A percentile compares a stretch with the other conserved stretches of the same genome.
phyloP scores from a whole-genome alignment of 352 stramenopile species.

The Phytophthora capsici region DNA sequence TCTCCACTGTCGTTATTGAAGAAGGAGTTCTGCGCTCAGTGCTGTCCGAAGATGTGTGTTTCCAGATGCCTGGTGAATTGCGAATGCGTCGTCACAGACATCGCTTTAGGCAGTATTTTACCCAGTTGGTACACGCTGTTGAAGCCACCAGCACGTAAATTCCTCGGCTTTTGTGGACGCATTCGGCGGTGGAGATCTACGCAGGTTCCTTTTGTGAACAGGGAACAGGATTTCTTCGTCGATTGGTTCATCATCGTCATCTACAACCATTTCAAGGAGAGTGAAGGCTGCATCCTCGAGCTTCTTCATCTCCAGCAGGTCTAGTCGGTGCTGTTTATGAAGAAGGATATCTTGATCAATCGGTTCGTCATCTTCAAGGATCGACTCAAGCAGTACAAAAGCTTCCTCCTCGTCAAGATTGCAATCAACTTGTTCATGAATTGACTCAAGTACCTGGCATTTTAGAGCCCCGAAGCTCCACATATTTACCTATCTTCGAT shows the following conservation, averaged over 20 bases:
- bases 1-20: constrained; percentile 34
- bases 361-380: constrained; percentile 7
- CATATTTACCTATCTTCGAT: background rate
- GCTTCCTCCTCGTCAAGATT: constrained; percentile 3
- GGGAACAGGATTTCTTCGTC: background rate
- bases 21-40: constrained; percentile 37
- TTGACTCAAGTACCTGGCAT: background rate
- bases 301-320: background rate
- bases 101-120: constrained; percentile 66
- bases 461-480: background rate
- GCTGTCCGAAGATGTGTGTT: constrained; percentile 38
- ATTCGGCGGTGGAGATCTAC: background rate
- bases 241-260: background rate
- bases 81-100: constrained; percentile 49
- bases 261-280: constrained; percentile 1
- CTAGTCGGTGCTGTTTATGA: background rate
- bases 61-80: constrained; percentile 46
- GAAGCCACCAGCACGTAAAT: constrained; percentile 1
- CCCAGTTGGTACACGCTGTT: constrained; percentile 23
- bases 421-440: background rate
- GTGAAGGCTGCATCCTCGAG: background rate
- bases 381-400: constrained; percentile 6
- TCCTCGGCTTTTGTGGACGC: background rate
- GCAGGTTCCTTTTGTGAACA: background rate
- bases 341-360: constrained; percentile 9